phyloP scores from a whole-genome alignment of 495 filamentous ascomycete species.

The Podospora tetraspora region DNA sequence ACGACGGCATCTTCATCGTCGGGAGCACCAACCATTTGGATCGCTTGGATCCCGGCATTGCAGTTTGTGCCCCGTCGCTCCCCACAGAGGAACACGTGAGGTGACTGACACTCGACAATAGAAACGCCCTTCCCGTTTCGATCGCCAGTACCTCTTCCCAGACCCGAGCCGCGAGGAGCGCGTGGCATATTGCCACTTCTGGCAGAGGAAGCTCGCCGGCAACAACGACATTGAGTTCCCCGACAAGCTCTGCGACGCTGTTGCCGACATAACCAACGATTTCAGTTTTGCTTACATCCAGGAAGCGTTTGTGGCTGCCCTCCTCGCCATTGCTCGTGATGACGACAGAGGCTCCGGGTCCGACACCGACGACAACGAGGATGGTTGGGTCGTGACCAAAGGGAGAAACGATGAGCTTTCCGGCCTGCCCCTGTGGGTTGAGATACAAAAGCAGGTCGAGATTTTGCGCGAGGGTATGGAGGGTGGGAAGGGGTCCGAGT shows the following conservation, averaged over 20 bases:
- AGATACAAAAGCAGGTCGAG: constrained; percentile 53
- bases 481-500: constrained; percentile 9
- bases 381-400: constrained; percentile 14
- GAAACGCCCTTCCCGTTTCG: constrained; percentile 60
- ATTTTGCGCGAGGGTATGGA: constrained; percentile 53
- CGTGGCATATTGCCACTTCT: constrained; percentile 52
- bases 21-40: constrained; percentile 60
- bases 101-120: constrained; percentile 11
- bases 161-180: constrained; percentile 50
- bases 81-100: too few species aligned
- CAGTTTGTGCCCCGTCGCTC: constrained; percentile 27
- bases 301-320: constrained; percentile 57
- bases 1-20: constrained; percentile 63
- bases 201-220: constrained; percentile 50
- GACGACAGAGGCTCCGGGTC: background rate
- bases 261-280: constrained; percentile 54
- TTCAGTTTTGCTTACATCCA: constrained; percentile 65
- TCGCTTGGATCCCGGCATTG: constrained; percentile 55
- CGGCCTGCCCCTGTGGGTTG: constrained; percentile 47
- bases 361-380: constrained; percentile 14
- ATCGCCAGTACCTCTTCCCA: constrained; percentile 59
- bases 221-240: constrained; percentile 55
- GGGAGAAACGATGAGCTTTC: constrained; percentile 32
- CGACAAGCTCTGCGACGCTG: constrained; percentile 43
- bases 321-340: constrained; percentile 46